phyloP scores from a whole-genome alignment of 495 filamentous ascomycete genomes.

The Penicillium canariense region DNA sequence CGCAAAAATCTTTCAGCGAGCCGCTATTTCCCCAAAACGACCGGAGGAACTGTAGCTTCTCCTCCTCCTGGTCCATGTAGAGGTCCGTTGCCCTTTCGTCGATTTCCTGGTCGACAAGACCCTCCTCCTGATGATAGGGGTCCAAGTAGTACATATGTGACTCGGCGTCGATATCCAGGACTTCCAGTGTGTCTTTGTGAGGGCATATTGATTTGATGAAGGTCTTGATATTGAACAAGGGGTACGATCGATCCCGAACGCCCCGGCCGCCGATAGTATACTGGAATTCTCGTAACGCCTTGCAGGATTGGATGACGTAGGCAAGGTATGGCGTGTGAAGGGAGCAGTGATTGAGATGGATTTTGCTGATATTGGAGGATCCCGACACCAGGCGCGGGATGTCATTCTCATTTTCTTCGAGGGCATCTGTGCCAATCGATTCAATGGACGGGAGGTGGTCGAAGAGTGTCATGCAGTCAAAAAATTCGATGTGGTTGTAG shows the following conservation, averaged over 20 bases:
- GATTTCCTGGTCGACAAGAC: constrained; percentile 10
- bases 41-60: neutral
- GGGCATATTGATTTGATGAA: constrained; percentile 21
- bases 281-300: constrained; percentile 16
- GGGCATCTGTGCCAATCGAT: constrained; percentile 17
- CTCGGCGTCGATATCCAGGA: constrained; percentile 23
- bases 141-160: neutral
- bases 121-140: no score
- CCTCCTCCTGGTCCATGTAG: neutral
- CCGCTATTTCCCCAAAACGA: neutral
- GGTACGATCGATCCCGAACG: constrained; percentile 1
- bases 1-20: constrained; percentile 20
- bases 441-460: constrained; percentile 27
- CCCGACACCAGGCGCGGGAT: neutral
- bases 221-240: constrained; percentile 17
- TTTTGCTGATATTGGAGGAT: constrained; percentile 21
- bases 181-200: constrained; percentile 27
- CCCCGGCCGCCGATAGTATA: constrained; percentile 24
- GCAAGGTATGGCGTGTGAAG: constrained; percentile 12
- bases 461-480: constrained; percentile 9
- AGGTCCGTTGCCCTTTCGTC: neutral
- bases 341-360: constrained; percentile 19
- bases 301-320: constrained; percentile 18
- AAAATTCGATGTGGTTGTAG: constrained; percentile 14
- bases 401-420: constrained; percentile 12